Base-by-base conservation (phyloP, 441 rosid genomes). In the Populus tomentosa region DNA sequence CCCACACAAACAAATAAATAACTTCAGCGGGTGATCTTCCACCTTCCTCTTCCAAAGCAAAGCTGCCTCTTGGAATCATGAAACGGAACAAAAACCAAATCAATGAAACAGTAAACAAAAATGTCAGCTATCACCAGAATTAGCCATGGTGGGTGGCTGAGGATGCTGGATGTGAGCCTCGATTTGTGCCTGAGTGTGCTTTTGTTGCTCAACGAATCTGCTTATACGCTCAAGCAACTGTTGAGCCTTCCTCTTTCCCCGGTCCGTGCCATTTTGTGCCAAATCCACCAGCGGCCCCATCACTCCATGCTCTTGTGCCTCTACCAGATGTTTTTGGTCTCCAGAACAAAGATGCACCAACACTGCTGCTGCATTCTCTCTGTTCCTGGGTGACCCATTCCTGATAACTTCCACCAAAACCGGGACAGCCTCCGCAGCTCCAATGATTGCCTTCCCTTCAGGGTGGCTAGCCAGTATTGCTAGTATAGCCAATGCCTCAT, bases 331-430 rank as follows among this genome's bases (percentile, higher is more conserved):
- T 69, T 87, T 87, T 65, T 88, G 93, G 79, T 91, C 99, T 74
- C 90, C 96, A 2, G 94, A 62, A 80, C 92, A 90, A 77, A 95
- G 96, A 78, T 95, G 97, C 70, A 95, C 95, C 89, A 95, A 78
- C 65, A 95, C 92, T 5, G 98, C 99, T 42, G 98, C 98, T n/a
- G 95, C 95, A 63, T 95, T 95, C 85, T 95, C 99, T 80, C 82
- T 85, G 88, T 93, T 93, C 79, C 97, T 87, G 0, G 98, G 93
- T n/a, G 95, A 93, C 23, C 97, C 98, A 59, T 75, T 83, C 63
- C 91, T 86, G 30, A 95, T 93, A 69, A 95, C 87, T 82, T 88
- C 93, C 18, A 93, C 95, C 38, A 95, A 84, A 83, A 91, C 89
- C 0, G 95, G 94, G 68, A 93, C 93, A 4, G 98, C 97, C 76